These are phyloP conservation scores for Diaporthe longicolla DNA, from an alignment of 2,329 filamentous ascomycete species.

Conservation along the genomic window DNA sequence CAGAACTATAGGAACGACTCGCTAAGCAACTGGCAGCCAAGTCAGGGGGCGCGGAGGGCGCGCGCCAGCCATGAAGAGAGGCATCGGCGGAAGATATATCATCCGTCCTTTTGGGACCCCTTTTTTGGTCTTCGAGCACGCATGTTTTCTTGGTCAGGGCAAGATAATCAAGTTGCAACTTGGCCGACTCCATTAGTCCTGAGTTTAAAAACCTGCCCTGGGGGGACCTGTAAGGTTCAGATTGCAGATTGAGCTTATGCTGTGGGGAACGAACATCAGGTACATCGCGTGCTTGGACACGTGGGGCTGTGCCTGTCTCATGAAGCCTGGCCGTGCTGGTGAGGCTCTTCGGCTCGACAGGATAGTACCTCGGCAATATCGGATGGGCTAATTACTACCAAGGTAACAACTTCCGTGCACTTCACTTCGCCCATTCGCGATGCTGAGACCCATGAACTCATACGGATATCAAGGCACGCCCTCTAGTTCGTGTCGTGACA, in stretches of 20 bases:
- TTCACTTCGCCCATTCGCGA: too few species aligned
- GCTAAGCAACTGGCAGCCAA: background rate
- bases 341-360: constrained; percentile 16
- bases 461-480: background rate
- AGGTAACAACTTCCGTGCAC: background rate
- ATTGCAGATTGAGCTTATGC: constrained; percentile 7
- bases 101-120: background rate
- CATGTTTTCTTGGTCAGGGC: background rate
- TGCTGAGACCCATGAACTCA: background rate
- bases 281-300: background rate
- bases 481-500: background rate
- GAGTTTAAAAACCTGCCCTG: background rate
- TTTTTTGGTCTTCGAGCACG: too few species aligned
- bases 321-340: background rate
- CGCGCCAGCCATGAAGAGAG: background rate
- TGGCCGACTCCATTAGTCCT: background rate
- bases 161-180: constrained; percentile 22
- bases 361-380: constrained; percentile 25
- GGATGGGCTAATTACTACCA: background rate
- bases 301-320: constrained; percentile 28
- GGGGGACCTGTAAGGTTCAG: background rate
- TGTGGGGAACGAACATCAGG: constrained; percentile 17
- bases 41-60: background rate
- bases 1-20: background rate
- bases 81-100: constrained; percentile 1